Percentiles rank a stretch among this genome's conserved stretches.
phyloP scores from a whole-genome alignment of 805 yeast species.

The Ogataea paradorogensis region DNA sequence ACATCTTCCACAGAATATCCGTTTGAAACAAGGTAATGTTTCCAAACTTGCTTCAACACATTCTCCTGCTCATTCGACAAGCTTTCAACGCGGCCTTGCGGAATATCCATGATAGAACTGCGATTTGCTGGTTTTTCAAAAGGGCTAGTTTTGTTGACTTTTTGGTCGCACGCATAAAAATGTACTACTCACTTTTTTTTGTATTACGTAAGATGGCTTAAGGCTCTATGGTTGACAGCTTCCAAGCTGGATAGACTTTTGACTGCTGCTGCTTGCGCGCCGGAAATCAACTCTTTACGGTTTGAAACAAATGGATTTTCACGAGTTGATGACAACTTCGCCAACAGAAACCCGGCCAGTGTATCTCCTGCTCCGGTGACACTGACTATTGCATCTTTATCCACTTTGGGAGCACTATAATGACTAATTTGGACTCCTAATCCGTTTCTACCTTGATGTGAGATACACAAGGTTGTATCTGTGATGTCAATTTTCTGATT shows the following conservation, averaged over 20 bases:
- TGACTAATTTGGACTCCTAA: conserved; percentile 64
- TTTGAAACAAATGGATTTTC: background rate
- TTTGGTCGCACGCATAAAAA: conserved; percentile 2
- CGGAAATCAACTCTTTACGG: conserved; percentile 21
- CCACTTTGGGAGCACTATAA: conserved; percentile 39
- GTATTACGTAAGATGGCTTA: conserved; percentile 8
- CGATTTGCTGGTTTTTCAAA: background rate
- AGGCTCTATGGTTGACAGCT: conserved; percentile 25
- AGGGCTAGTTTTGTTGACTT: background rate
- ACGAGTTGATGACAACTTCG: conserved; percentile 33
- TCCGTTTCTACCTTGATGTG: conserved; percentile 25
- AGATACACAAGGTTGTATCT: conserved; percentile 18
- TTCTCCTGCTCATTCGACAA: conserved; percentile 57
- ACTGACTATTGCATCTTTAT: conserved; percentile 44
- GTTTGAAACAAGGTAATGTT: conserved; percentile 56
- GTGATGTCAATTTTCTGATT: conserved; percentile 1
- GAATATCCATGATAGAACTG: conserved; percentile 6
- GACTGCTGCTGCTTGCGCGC: conserved; percentile 28
- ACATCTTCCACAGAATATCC: conserved; percentile 39
- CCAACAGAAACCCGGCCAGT: conserved; percentile 60
- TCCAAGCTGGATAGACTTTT: conserved; percentile 21
- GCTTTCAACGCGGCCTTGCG: conserved; percentile 44
- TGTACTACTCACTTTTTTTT: background rate
- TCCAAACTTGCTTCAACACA: conserved; percentile 69
- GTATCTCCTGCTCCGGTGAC: conserved; percentile 93